Base-by-base conservation (phyloP, 2,329 filamentous ascomycete genomes). In the Metarhizium humberi region DNA sequence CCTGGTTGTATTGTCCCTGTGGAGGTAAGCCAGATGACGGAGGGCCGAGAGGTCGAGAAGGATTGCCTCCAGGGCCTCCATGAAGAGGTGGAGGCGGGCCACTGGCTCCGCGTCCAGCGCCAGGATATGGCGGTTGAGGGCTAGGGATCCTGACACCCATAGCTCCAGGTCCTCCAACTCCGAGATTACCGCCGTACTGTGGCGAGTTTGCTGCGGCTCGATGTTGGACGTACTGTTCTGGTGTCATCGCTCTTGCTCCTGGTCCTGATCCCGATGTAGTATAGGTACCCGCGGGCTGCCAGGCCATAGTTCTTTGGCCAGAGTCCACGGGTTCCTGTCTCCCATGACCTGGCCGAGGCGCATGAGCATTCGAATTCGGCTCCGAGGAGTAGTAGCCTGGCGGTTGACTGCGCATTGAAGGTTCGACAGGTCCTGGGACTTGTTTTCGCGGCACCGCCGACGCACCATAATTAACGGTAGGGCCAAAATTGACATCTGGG, bases 171-270 rank as follows among this genome's bases (percentile, higher is more conserved):
- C 77, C 73, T 58, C 77, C 78, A 49, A 78, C 75, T 0, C 85
- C 84, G 2, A 77, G 73, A 52, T 75, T 78, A 43, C 87, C 79
- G 51, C 79, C 79, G 64, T 82, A 80, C 45, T 79, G 64, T 16
- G 84, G 78, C 6, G 77, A 77, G 50, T 78, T 73, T 10, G 77
- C 75, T 18, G 78, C 75, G 4, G 82, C 86, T 58, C 90, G 84
- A 62, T 92, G 86, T 63, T 90, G 84, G 6, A 96, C 90, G 71
- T 87, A 95, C 62, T 95, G 84, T 67, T 96, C 90, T 0, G 90
- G 79, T 4, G 86, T 88, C 13, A 95, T 66, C 8, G 73, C 77
- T n/a, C 78, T 76, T 47, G 20, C 13, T 53, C 51, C 56, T 32
- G 51, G 40, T 30, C 29, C 36, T 14, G 74, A 69, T 11, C 59